Conservation (phyloP, 2,329 filamentous ascomycete species). For the Fusarium poae region DNA sequence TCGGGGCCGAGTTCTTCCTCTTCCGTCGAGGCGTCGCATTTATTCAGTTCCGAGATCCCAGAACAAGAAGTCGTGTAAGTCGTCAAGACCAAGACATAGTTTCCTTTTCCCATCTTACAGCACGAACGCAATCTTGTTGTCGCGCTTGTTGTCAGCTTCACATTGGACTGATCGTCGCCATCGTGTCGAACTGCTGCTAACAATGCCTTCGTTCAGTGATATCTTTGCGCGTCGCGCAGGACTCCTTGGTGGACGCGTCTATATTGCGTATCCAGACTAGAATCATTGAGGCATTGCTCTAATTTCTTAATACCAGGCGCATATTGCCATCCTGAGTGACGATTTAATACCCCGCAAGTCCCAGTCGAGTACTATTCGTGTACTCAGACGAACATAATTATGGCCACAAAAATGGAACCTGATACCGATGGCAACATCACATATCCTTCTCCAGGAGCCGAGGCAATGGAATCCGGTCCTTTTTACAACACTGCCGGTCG, state of each 20-base stretch:
- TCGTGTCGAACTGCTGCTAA: slow-evolving; percentile 46
- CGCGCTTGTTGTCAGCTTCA: slow-evolving; percentile 27
- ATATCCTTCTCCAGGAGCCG: slow-evolving; percentile 62
- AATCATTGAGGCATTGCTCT: slow-evolving; percentile 23
- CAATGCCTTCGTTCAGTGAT: slow-evolving; percentile 47
- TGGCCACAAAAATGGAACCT: slow-evolving; percentile 54
- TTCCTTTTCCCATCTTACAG: slow-evolving; percentile 30
- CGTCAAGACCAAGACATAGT: slow-evolving; percentile 43
- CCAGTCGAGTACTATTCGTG: slow-evolving; percentile 14
- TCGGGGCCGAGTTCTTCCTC: slow-evolving; percentile 61
- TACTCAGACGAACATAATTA: slow-evolving; percentile 31
- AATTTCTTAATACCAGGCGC: slow-evolving; percentile 4
- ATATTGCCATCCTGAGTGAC: slow-evolving; percentile 31
- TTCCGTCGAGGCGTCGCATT: slow-evolving; percentile 60
- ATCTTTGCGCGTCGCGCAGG: slow-evolving; percentile 46
- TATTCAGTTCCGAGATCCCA: slow-evolving; percentile 59
- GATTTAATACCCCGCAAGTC: slow-evolving; percentile 25
- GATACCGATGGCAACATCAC: slow-evolving; percentile 56
- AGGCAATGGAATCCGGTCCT: slow-evolving; percentile 58
- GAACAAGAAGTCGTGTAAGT: slow-evolving; percentile 55
- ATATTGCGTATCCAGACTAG: slow-evolving; percentile 39
- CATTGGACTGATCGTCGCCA: slow-evolving; percentile 39
- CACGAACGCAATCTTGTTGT: slow-evolving; percentile 33
- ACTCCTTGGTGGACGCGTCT: slow-evolving; percentile 28
- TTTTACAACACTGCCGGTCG: slow-evolving; percentile 60